Conservation (phyloP, 305 asterid genomes). For the Fraxinus nigra region DNA sequence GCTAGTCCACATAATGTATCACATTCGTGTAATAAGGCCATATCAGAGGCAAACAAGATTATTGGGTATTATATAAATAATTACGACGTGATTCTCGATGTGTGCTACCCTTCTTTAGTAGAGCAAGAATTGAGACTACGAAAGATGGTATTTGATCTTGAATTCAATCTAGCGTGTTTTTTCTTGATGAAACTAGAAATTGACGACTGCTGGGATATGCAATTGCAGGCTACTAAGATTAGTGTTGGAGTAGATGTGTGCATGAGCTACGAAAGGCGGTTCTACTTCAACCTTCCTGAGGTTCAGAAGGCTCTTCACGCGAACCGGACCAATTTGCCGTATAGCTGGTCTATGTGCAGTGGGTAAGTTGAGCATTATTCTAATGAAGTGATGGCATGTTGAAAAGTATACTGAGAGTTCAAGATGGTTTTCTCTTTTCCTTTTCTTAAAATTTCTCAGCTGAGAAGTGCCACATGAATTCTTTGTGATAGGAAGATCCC, state of each 20-base stretch:
- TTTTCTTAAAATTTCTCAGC: background rate
- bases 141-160: slow-evolving; percentile 52
- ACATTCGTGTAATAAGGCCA: slow-evolving; percentile 52
- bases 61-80: slow-evolving; percentile 66
- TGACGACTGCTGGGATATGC: background rate
- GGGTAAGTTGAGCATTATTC: slow-evolving; percentile 16
- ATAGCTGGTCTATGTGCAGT: slow-evolving; percentile 71
- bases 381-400: background rate
- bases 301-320: slow-evolving; percentile 84
- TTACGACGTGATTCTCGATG: slow-evolving; percentile 89
- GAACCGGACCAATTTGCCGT: slow-evolving; percentile 61
- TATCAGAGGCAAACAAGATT: slow-evolving; percentile 52
- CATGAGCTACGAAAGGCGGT: slow-evolving; percentile 64
- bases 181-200: background rate
- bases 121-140: slow-evolving; percentile 79
- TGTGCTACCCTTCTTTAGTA: slow-evolving; percentile 91
- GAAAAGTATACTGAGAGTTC: background rate
- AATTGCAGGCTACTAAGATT: slow-evolving; percentile 64
- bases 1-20: slow-evolving; percentile 72
- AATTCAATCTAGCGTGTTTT: background rate
- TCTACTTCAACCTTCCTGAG: slow-evolving; percentile 76
- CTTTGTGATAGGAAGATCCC: background rate
- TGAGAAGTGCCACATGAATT: background rate
- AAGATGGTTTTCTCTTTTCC: background rate
- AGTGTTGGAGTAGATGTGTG: slow-evolving; percentile 77